A percentile compares a stretch with the other conserved stretches of the same genome.
Evolutionary conservation across 1,284 basidiomycete genomes (phyloP).

Genomic region (Irpex sp.): DNA sequence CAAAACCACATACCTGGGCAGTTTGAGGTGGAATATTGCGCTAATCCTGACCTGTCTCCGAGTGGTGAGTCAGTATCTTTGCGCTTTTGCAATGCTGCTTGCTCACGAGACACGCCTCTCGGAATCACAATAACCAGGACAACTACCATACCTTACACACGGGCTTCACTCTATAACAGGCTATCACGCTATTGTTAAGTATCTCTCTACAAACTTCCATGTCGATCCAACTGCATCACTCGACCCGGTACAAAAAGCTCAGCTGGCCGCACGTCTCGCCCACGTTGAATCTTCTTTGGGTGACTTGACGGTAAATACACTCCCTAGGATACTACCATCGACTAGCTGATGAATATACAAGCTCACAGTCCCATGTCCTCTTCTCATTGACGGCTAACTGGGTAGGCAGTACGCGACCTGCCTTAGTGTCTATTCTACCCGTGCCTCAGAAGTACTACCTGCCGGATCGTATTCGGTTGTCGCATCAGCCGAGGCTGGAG

Average conservation of each 20-base stretch:
- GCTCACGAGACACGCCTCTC: too few species aligned
- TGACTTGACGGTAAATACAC: slow-evolving; percentile 55
- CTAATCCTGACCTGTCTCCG: slow-evolving; percentile 71
- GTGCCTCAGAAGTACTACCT: slow-evolving; percentile 71
- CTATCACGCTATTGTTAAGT: slow-evolving; percentile 57
- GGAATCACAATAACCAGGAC: slow-evolving; percentile 37
- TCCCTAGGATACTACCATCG: neutral
- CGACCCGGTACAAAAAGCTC: slow-evolving; percentile 39
- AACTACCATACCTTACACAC: slow-evolving; percentile 64
- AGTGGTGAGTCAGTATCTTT: too few species aligned
- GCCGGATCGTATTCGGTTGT: slow-evolving; percentile 53
- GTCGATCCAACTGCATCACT: slow-evolving; percentile 42
- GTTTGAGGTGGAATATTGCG: slow-evolving; percentile 55
- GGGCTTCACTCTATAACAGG: slow-evolving; percentile 45
- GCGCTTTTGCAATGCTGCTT: too few species aligned
- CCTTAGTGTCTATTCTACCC: slow-evolving; percentile 51
- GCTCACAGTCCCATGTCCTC: slow-evolving; percentile 43
- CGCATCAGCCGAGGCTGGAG: slow-evolving; percentile 52
- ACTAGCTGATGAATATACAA: slow-evolving; percentile 7
- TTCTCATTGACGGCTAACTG: slow-evolving; percentile 63
- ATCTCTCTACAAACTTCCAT: slow-evolving; percentile 39
- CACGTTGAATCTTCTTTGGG: slow-evolving; percentile 64
- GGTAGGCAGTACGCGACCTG: slow-evolving; percentile 44
- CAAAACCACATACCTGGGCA: slow-evolving; percentile 60
- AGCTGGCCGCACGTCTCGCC: slow-evolving; percentile 53